Evolutionary conservation across 768 basidiomycete genomes (phyloP), one percentile per base, ranked within the genome.

Genomic region (Cystofilobasidium capitatum): DNA sequence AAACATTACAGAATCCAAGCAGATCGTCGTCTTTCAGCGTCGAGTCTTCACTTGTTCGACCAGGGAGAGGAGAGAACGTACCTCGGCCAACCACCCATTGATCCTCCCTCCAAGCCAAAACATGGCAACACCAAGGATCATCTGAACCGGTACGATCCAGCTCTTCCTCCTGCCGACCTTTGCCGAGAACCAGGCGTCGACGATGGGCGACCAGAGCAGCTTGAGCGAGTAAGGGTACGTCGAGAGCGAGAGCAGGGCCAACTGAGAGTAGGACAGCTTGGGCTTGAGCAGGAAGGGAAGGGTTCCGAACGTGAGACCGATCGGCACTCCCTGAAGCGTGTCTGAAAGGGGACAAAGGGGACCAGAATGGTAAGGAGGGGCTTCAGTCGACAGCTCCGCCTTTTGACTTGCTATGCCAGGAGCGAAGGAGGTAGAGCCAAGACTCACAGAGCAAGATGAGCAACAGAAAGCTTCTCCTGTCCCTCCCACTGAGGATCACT

Each of bases 81-180:
- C 68, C 62, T 60, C 45, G 31, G 44, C 62, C 24, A 69, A 12
- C 68, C 68, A 69, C 4, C 68, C 62, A 45, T 69, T 62, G 57
- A 69, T 49, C 33, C 63, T 58, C 5, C 73, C 74, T 3, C 80
- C 79, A 55, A 81, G 74, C 73, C 79, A 76, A 75, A 78, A 81
- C 73, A 81, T 74, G 68, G 91, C 79, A 47, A 83, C 81, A 47
- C 91, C 96, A 59, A 97, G 88, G 71, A 91, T 84, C 37, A 86
- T 76, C 76, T 99, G 96, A 82, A 99, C 96, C 51, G 96, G 96
- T 70, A 98, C 87, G 72, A 99, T 98, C 96, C 96, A 99, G 70
- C 90, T 92, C 78, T 97, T 99, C 71, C 96, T 82, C 59, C 96
- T 86, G n/a, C 96, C 96, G 70, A 93, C 71, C 47, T 84, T 86